A percentile compares a stretch with the other conserved stretches of the same genome.
Evolutionary conservation across 176 grass and related monocot genomes (phyloP).

Genomic region (Ampelocalamus luodianensis): DNA sequence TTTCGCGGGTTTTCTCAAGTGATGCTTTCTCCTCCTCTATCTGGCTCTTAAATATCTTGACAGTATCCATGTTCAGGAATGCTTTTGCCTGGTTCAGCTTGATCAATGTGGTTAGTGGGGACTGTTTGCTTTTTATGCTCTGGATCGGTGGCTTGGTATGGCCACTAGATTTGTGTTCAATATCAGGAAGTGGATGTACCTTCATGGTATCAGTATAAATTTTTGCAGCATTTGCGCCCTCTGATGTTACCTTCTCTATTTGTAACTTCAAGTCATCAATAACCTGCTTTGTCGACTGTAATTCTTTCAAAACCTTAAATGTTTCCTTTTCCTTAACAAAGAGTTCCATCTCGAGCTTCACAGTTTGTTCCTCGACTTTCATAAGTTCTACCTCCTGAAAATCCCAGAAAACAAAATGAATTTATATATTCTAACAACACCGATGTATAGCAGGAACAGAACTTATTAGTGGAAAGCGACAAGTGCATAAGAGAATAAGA

Average conservation of each 20-base stretch:
- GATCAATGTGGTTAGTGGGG: constrained; percentile 66
- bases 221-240: constrained; percentile 27
- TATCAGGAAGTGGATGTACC: constrained; percentile 35
- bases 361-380: constrained; percentile 96
- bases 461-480: background rate
- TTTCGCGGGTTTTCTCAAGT: constrained; percentile 76
- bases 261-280: constrained; percentile 70
- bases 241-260: constrained; percentile 54
- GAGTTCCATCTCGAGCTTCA: constrained; percentile 97
- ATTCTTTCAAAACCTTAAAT: constrained; percentile 81
- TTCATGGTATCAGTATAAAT: background rate
- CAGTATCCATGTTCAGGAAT: constrained; percentile 71
- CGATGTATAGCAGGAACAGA: background rate
- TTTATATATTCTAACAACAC: constrained; percentile 17
- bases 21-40: constrained; percentile 73
- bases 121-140: constrained; percentile 44
- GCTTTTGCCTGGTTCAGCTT: constrained; percentile 86
- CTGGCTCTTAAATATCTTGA: constrained; percentile 60
- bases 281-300: constrained; percentile 74
- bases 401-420: constrained; percentile 24
- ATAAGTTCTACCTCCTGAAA: constrained; percentile 92
- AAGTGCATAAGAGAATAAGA: constrained; percentile 17
- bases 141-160: constrained; percentile 34
- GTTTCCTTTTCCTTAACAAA: constrained; percentile 94
- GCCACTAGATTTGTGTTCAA: constrained; percentile 36